Base-by-base conservation (phyloP, 768 basidiomycete genomes). In the Auricularia sp. region DNA sequence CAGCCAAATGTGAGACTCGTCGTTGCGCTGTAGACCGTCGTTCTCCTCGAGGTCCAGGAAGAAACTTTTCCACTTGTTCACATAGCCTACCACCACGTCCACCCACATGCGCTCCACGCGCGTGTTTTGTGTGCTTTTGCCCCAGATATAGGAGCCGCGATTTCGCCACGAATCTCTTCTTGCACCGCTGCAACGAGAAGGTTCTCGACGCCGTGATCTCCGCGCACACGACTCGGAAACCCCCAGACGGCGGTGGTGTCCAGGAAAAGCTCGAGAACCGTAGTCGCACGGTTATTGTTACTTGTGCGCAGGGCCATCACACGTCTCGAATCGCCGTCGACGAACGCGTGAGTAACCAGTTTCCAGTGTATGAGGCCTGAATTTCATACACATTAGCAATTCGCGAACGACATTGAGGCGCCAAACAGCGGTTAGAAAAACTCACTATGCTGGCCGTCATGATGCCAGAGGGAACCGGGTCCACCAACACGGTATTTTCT, bases 171-270 rank as follows among this genome's bases (percentile, higher is more conserved):
- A 13, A 67, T 66, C 70, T 73, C 71, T 10, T 56, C 68, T 5
- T 33, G 47, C 33, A 77, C 75, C 24, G 79, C 74, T n/a, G 51
- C 51, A 11, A 39, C 37, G 37, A 68, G 62, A 2, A 78, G 35
- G 67, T 80, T 79, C 66, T 79, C 77, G 7, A 67, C 67, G 3
- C 80, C 78, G 71, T 77, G 75, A 65, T 81, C 78, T 5, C 77
- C 79, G 5, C 75, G 64, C 3, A 76, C 34, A 1, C 74, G 65
- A 3, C 69, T 71, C 0, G 77, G 79, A 1, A 73, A 44, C 1
- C 77, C 75, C 70, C 74, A 71, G 3, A 63, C 37, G 1, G 8
- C n/a, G 18, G 69, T 63, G 1, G 69, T 72, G 58, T 66, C 51
- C 0, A 71, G 62, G 63, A 80, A 79, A 0, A 78, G 65, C 0